A percentile compares a stretch with the other conserved stretches of the same genome.
These are phyloP conservation scores for Botrytis cinerea DNA, from an alignment of 2,329 filamentous ascomycete genomes.

Conservation along the genomic window DNA sequence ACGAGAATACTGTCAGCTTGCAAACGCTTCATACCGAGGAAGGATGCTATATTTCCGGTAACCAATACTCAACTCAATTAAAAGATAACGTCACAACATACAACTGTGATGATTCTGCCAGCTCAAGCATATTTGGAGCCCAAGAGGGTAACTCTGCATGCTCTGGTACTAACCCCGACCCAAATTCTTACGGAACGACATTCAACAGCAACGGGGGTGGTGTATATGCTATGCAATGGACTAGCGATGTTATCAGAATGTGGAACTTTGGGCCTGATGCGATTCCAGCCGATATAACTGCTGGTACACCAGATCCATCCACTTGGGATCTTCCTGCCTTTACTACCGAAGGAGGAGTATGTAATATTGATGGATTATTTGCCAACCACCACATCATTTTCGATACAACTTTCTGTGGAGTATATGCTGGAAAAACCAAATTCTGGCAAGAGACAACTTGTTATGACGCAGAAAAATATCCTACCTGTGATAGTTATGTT, in stretches of 20 bases:
- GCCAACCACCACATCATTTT: constrained; percentile 70
- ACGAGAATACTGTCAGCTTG: constrained; percentile 58
- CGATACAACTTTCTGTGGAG: constrained; percentile 76
- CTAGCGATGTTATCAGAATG: constrained; percentile 63
- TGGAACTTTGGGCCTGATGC: constrained; percentile 70
- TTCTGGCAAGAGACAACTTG: constrained; percentile 55
- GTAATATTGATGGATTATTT: constrained; percentile 68
- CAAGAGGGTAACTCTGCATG: constrained; percentile 45
- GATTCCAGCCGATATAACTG: constrained; percentile 65
- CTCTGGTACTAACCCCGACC: constrained; percentile 43
- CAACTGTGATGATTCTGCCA: constrained; percentile 33
- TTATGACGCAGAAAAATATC: constrained; percentile 48
- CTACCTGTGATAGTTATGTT: constrained; percentile 36
- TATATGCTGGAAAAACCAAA: constrained; percentile 48
- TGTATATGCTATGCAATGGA: constrained; percentile 72
- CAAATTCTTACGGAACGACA: constrained; percentile 51
- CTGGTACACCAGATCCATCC: constrained; percentile 58
- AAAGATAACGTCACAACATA: constrained; percentile 26
- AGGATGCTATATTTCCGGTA: constrained; percentile 46
- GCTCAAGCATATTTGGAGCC: constrained; percentile 37
- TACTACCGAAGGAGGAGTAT: constrained; percentile 56
- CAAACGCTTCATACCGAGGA: constrained; percentile 62
- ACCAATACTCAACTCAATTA: constrained; percentile 20
- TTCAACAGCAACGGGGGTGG: constrained; percentile 69
- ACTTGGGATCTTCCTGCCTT: constrained; percentile 72